Evolutionary conservation across 1,284 basidiomycete genomes (phyloP).

Genomic region (Malassezia caprae): DNA sequence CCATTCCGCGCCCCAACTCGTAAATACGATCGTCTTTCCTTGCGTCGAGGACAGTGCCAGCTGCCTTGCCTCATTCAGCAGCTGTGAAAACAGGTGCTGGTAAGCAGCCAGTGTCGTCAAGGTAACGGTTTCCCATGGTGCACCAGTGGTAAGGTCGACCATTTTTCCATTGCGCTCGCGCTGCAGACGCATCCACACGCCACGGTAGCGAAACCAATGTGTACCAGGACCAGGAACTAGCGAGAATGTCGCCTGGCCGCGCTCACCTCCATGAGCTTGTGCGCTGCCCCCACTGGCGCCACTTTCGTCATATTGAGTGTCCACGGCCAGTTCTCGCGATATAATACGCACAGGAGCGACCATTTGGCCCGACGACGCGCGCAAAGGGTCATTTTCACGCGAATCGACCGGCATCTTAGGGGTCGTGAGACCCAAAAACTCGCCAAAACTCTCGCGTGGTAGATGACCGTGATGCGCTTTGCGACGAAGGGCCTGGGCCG

Average conservation of each 20-base stretch:
- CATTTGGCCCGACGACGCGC: conserved; percentile 43
- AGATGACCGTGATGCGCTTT: conserved; percentile 28
- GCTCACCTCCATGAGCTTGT: conserved; percentile 16
- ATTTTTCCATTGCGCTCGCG: conserved; percentile 68
- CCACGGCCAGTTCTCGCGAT: conserved; percentile 79
- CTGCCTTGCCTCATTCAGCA: conserved; percentile 78
- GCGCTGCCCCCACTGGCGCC: conserved; percentile 3
- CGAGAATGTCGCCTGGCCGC: conserved; percentile 58
- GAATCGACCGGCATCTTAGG: conserved; percentile 8
- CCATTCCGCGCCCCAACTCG: conserved; percentile 95
- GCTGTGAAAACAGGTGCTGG: conserved; percentile 64
- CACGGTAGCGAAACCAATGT: conserved; percentile 80
- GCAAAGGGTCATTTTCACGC: conserved; percentile 40
- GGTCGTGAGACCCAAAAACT: conserved; percentile 29
- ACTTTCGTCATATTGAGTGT: conserved; percentile 55
- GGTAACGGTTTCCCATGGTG: conserved; percentile 94
- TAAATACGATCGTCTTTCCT: conserved; percentile 90
- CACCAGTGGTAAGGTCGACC: conserved; percentile 78
- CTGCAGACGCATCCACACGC: conserved; percentile 85
- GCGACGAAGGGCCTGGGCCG: conserved; percentile 42
- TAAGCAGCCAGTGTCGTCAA: conserved; percentile 83
- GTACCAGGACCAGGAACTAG: conserved; percentile 90
- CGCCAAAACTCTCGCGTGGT: conserved; percentile 29
- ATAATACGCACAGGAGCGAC: conserved; percentile 49
- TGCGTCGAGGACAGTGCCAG: conserved; percentile 75